Percentiles rank a stretch among this genome's conserved stretches.
Conservation (phyloP, 371 early-diverging fungal species). For the Funneliformis caledonium region DNA sequence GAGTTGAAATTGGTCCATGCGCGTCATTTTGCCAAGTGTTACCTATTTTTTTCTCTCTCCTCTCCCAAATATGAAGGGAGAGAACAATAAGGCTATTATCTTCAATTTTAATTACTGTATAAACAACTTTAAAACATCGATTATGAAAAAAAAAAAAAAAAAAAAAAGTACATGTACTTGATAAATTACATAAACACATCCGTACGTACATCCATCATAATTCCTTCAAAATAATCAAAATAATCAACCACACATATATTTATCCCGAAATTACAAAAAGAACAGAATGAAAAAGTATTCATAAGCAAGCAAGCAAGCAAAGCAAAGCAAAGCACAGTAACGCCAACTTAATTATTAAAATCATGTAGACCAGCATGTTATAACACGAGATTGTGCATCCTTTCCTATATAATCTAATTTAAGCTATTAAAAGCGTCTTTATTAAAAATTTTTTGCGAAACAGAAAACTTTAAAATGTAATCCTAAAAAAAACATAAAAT, state of each 20-base stretch:
- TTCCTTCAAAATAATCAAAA: background rate
- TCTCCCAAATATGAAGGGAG: background rate
- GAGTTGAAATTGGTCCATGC: background rate
- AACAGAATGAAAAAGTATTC: background rate
- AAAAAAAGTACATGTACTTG: background rate
- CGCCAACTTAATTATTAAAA: background rate
- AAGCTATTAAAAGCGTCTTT: background rate
- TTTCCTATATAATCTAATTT: background rate
- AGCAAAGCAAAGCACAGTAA: background rate
- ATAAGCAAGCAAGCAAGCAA: background rate
- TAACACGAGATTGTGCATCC: constrained; percentile 1
- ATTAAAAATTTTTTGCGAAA: too few relatives aligned
- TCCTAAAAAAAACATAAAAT: too few relatives aligned
- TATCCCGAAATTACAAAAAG: background rate
- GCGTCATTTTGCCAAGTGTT: background rate
- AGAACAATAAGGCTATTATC: background rate
- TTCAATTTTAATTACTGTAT: background rate
- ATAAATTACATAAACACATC: background rate
- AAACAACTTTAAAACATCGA: background rate
- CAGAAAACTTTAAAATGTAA: too few relatives aligned
- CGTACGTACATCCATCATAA: background rate
- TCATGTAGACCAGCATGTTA: background rate
- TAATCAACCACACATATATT: constrained; percentile 1
- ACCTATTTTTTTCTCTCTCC: background rate
- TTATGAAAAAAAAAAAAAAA: background rate